A percentile compares a stretch with the other conserved stretches of the same genome.
These are phyloP conservation scores for Verticillium albo-atrum DNA, from an alignment of 2,329 filamentous ascomycete species.

Conservation along the genomic window DNA sequence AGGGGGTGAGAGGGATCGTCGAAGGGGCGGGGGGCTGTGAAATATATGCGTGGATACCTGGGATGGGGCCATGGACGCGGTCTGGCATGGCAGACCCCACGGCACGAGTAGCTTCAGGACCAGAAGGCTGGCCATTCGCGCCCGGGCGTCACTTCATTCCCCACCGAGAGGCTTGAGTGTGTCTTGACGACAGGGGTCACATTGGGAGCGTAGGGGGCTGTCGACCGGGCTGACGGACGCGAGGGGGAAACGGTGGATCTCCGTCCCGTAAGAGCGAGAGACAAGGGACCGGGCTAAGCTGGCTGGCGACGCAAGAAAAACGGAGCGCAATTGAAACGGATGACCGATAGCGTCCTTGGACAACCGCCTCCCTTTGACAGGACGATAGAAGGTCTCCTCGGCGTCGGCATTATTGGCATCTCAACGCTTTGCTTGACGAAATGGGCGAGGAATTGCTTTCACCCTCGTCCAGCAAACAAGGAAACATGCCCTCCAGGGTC, in stretches of 20 bases:
- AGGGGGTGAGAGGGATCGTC: conserved; percentile 1
- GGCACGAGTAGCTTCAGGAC: background rate
- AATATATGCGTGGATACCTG: background rate
- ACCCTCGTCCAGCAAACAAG: background rate
- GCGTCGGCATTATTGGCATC: too few relatives aligned
- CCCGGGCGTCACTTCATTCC: background rate
- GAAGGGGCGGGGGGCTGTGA: background rate
- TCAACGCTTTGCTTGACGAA: too few relatives aligned
- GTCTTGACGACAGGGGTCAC: background rate
- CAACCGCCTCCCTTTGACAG: too few relatives aligned
- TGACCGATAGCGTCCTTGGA: background rate
- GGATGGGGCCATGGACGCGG: background rate
- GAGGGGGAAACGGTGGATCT: background rate
- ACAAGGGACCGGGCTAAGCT: background rate
- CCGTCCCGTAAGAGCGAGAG: background rate
- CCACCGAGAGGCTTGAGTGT: background rate
- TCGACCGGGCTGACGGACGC: background rate
- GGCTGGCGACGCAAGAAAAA: background rate
- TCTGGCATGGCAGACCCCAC: background rate
- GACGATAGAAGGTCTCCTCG: too few relatives aligned
- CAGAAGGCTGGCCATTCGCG: background rate
- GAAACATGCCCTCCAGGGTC: background rate
- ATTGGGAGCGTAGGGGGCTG: background rate
- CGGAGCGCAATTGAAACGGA: background rate
- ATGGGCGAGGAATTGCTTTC: background rate